Base-by-base conservation (phyloP, 352 stramenopile species). In the Phytophthora idaei region DNA sequence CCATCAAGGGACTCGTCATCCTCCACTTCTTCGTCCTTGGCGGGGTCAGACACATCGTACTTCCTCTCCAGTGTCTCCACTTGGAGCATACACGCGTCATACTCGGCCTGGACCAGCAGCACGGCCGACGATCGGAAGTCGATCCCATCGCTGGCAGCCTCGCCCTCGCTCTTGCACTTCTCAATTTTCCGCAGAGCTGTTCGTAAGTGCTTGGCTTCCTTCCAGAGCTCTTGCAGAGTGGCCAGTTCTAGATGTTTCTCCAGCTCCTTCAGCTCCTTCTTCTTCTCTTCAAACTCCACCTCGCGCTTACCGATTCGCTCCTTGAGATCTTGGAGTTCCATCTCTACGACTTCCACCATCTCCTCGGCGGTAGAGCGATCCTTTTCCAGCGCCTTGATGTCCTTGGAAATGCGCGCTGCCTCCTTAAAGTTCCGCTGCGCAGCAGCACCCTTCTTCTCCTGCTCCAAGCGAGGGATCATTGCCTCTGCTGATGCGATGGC, bases 351-450 rank as follows among this genome's bases (percentile, higher is more conserved):
- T 62, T 93, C 82, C 14, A 93, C 85, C 81, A 88, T 90, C 42
- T 94, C 87, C 62, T 95, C 87, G 0, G 87, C 87, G 1, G 77
- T 90, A 12, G 73, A 72, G 27, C 87, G 82, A 69, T 95, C 87
- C 48, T 95, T 95, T 67, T 95, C 87, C 3, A 95, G 53, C 15
- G 82, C 81, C 72, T 95, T 95, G 56, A 95, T 93, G 47, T 94
- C 87, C 57, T 95, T 94, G 4, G 87, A 94, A 21, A 95, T 90
- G 17, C 85, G 74, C 2, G 87, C 87, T 5, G 87, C 87, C 39
- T 95, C 87, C 64, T 95, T 94, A 60, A 95, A 95, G 64, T 95
- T 93, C n/a, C 87, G 80, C 51, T 93, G 79, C 11, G 85, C 67
- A 32, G 85, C 87, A 27, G 87, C 83, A 0, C 72, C 65, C 60